phyloP scores from a whole-genome alignment of 1,284 basidiomycete genomes.

The Melampsora larici-populina region DNA sequence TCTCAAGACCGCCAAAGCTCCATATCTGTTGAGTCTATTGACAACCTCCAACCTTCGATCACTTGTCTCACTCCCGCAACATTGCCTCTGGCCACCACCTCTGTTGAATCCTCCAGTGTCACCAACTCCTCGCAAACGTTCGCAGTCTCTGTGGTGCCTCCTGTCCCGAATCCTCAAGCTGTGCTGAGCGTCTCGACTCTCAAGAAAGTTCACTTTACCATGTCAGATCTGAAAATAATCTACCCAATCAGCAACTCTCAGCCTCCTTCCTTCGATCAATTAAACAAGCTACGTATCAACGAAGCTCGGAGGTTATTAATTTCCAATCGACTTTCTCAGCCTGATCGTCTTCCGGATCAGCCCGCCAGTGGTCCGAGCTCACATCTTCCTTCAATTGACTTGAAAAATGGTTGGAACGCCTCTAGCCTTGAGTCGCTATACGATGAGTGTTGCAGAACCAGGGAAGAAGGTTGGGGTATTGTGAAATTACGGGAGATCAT shows the following conservation, averaged over 20 bases:
- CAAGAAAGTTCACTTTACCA: slow-evolving; percentile 50
- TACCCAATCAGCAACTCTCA: slow-evolving; percentile 51
- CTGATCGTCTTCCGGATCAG: slow-evolving; percentile 72
- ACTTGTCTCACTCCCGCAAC: slow-evolving; percentile 12
- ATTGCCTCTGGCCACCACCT: background rate
- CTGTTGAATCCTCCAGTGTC: slow-evolving; percentile 54
- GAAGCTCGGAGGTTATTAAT: slow-evolving; percentile 69
- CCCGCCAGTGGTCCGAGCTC: slow-evolving; percentile 58
- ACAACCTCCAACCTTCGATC: background rate
- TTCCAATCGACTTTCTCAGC: slow-evolving; percentile 68
- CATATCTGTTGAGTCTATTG: background rate
- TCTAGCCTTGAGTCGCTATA: slow-evolving; percentile 77
- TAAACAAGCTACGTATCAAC: slow-evolving; percentile 80
- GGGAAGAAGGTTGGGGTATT: slow-evolving; percentile 66
- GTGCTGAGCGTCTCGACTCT: slow-evolving; percentile 47
- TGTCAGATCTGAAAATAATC: slow-evolving; percentile 50
- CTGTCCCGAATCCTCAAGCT: slow-evolving; percentile 9
- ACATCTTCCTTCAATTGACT: slow-evolving; percentile 56
- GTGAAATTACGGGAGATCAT: slow-evolving; percentile 67
- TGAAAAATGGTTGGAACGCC: slow-evolving; percentile 72
- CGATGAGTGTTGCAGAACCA: slow-evolving; percentile 70
- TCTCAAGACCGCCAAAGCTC: slow-evolving; percentile 7
- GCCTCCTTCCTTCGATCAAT: slow-evolving; percentile 58
- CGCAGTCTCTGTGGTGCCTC: slow-evolving; percentile 5
- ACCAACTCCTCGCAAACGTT: background rate